Evolutionary conservation across 2,329 filamentous ascomycete genomes (phyloP), one percentile per base, ranked within the genome.

Genomic region (Aureobasidium sp.): DNA sequence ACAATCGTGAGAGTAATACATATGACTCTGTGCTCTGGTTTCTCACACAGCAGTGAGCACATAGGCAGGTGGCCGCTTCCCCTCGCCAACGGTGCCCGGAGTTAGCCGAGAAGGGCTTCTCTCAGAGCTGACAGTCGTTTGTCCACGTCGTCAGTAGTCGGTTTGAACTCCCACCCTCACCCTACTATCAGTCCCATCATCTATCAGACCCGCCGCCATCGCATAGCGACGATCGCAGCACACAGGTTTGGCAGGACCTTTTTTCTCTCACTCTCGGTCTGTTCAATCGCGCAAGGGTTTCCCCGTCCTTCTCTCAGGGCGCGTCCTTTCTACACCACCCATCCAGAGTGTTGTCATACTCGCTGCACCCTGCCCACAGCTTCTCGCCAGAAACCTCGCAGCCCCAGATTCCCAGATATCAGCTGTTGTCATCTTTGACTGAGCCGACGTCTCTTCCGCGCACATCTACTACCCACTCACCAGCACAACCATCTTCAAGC

Each of bases 281-380:
- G 22, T 30, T 45, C 29, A 34, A 19, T 49, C 39, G 45, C 45
- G 34, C 45, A 49, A 39, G 35, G 34, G 45, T 39, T 19, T 34
- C 45, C 34, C 34, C 16, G 45, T 49, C 16, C 34, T 49, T 49
- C 45, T 37, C 30, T 14, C 8, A 24, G 44, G 45, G 45, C 45
- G 45, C 34, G 22, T 39, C 34, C n/a, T 12, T 39, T 29, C 34
- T 49, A 21, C 45, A 49, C 34, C 45, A 38, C 45, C 24, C 34
- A 30, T 45, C 44, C 21, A 48, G 44, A 37, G 44, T 48, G 30
- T 32, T 48, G 21, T 37, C 22, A 37, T 37, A 49, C 34, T 44
- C 48, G 42, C 54, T 51, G 54, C 45, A 57, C 49, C 45, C 47
- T 53, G 50, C 50, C 47, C 53, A 24, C 34, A 44, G 38, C 45